A percentile compares a stretch with the other conserved stretches of the same genome.
phyloP scores from a whole-genome alignment of 306 rosid species.

The Lithocarpus polystachyus region DNA sequence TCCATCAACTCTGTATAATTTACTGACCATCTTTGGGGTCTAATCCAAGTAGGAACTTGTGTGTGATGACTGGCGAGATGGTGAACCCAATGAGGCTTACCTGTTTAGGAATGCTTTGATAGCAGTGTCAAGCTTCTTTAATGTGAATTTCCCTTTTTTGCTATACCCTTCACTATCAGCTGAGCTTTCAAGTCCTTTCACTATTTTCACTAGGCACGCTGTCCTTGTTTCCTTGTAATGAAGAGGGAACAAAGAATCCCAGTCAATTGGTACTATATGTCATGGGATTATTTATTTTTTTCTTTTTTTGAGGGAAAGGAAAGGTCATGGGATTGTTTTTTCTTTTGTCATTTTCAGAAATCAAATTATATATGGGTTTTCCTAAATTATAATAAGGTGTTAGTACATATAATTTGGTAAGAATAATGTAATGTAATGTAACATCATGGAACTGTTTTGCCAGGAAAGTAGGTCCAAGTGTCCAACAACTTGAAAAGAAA shows the following conservation, averaged over 20 bases:
- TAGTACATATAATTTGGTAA: conserved; percentile 17
- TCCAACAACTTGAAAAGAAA: conserved; percentile 23
- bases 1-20: not conserved
- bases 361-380: conserved; percentile 14
- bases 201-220: conserved; percentile 10
- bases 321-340: conserved; percentile 14
- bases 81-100: conserved; percentile 26
- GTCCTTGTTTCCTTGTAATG: conserved; percentile 29
- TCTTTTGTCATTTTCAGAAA: conserved; percentile 24
- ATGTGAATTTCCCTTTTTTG: conserved; percentile 35
- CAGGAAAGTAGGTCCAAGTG: conserved; percentile 24
- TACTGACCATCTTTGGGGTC: conserved; percentile 26
- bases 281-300: conserved; percentile 7
- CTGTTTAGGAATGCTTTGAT: conserved; percentile 34
- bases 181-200: conserved; percentile 35
- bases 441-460: not conserved
- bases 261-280: not conserved
- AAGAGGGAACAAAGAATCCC: conserved; percentile 36
- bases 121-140: conserved; percentile 26
- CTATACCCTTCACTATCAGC: conserved; percentile 23
- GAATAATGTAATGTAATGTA: not conserved
- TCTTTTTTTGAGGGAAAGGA: too few relatives aligned
- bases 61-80: conserved; percentile 22
- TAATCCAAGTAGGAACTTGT: not conserved
- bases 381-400: conserved; percentile 19